Base-by-base conservation (phyloP, 208 protist species). In the Zelonia costaricensis region DNA sequence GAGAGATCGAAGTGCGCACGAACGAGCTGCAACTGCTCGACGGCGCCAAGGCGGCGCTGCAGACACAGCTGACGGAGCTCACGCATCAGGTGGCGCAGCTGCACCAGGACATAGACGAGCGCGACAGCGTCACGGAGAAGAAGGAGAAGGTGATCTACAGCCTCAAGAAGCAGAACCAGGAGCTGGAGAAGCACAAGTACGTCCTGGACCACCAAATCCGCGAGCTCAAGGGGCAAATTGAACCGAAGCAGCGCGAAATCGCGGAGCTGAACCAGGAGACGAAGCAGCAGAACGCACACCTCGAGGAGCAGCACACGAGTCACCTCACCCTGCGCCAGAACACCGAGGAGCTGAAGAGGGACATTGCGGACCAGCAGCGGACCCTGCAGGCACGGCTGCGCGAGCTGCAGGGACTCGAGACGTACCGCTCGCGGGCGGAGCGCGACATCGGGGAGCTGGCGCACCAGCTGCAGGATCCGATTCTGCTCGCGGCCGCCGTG, bases 141-240 rank as follows among this genome's bases (percentile, higher is more conserved):
- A 98, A 98, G 71, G 97, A 99, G 69, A 97, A 97, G 72, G 65
- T 82, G 25, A 98, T 99, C 48, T 98, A 98, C 80, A 91, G 97
- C 27, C 84, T 99, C 36, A 98, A 98, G 78, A 98, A 98, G 78
- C 97, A 98, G 62, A 99, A 99, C 74, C 97, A 99, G 74, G 96
- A 99, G 78, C 78, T 99, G 43, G 97, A 99, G 63, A 99, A 99
- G 73, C 97, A 98, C 86, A 98, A 98, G 69, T 99, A 98, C 79
- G 98, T 99, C 23, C 86, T 99, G 4, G 97, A 99, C 72, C 96
- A 98, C 80, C 98, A 98, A 73, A 99, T 99, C 67, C 93, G 95
- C 18, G 94, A 98, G 81, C 84, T 99, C 25, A 98, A 98, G 73
- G 92, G 91, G 60, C 97, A 99, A 82, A 99, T 98, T 62, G 96